phyloP scores from a whole-genome alignment of 225 moss, liverwort and hornwort species.

The Rhytidiadelphus loreus region DNA sequence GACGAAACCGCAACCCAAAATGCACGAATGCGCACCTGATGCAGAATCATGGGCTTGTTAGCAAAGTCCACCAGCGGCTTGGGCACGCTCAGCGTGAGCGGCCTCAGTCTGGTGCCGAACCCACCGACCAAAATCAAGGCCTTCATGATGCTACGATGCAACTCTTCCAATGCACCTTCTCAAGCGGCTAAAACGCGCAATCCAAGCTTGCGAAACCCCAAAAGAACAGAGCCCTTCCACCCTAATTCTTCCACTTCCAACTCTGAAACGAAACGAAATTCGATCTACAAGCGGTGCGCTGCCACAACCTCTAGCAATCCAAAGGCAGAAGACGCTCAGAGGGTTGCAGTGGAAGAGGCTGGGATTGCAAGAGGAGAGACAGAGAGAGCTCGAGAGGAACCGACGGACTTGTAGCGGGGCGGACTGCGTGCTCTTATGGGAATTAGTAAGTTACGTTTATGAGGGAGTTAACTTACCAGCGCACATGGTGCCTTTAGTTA shows the following conservation, averaged over 20 bases:
- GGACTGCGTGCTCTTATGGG: background rate
- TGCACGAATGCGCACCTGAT: conserved; percentile 18
- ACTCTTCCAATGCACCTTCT: background rate
- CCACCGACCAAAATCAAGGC: conserved; percentile 59
- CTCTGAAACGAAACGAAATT: background rate
- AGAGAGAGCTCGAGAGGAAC: background rate
- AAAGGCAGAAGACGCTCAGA: background rate
- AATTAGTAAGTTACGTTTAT: background rate
- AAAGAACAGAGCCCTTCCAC: background rate
- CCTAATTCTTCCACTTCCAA: background rate
- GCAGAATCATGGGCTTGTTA: conserved; percentile 63
- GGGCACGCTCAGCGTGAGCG: conserved; percentile 53
- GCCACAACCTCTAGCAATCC: background rate
- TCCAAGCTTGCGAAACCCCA: background rate
- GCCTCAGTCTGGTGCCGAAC: conserved; percentile 52
- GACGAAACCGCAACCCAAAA: background rate
- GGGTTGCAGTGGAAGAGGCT: background rate
- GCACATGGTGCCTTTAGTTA: background rate
- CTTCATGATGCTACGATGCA: conserved; percentile 22
- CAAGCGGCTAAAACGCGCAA: background rate
- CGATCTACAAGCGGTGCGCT: background rate
- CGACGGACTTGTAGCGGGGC: background rate
- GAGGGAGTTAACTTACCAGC: background rate
- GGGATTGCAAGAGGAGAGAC: background rate
- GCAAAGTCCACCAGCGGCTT: conserved; percentile 58